phyloP scores from a whole-genome alignment of 768 basidiomycete species.

The Tricholoma sp. region DNA sequence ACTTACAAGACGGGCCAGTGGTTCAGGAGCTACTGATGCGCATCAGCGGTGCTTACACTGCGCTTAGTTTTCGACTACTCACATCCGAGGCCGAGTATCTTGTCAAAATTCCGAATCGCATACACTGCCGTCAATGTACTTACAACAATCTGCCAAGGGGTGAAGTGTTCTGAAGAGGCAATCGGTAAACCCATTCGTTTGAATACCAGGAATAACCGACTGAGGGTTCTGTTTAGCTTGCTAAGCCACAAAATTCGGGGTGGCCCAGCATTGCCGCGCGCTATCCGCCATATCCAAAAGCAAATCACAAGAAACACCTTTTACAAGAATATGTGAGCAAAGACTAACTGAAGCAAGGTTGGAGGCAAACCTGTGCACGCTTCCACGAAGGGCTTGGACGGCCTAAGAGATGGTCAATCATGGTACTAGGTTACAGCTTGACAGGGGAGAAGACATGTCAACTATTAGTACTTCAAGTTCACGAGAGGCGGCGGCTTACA shows the following conservation, averaged over 20 bases:
- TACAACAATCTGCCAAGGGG: constrained; percentile 94
- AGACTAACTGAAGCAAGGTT: background rate
- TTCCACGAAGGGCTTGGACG: constrained; percentile 89
- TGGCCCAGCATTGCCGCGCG: constrained; percentile 54
- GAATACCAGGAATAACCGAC: constrained; percentile 33
- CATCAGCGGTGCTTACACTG: background rate
- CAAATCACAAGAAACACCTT: constrained; percentile 87
- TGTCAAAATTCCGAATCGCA: constrained; percentile 78
- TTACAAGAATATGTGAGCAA: constrained; percentile 3
- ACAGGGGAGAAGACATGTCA: constrained; percentile 6
- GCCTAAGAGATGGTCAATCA: constrained; percentile 94
- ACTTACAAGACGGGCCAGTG: constrained; percentile 79
- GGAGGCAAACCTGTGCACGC: constrained; percentile 59
- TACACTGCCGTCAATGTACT: constrained; percentile 84
- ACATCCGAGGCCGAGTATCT: constrained; percentile 80
- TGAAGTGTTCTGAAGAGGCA: constrained; percentile 58
- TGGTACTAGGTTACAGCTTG: constrained; percentile 33
- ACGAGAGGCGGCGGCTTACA: no score
- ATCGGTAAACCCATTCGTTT: background rate
- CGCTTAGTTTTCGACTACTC: constrained; percentile 21
- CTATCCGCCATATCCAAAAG: constrained; percentile 87
- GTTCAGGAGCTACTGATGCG: constrained; percentile 72
- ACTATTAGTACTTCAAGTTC: background rate
- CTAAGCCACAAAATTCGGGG: constrained; percentile 67
- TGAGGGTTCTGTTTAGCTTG: constrained; percentile 49